phyloP scores from a whole-genome alignment of 345 rosid genomes.

The Rhodomyrtus tomentosa region DNA sequence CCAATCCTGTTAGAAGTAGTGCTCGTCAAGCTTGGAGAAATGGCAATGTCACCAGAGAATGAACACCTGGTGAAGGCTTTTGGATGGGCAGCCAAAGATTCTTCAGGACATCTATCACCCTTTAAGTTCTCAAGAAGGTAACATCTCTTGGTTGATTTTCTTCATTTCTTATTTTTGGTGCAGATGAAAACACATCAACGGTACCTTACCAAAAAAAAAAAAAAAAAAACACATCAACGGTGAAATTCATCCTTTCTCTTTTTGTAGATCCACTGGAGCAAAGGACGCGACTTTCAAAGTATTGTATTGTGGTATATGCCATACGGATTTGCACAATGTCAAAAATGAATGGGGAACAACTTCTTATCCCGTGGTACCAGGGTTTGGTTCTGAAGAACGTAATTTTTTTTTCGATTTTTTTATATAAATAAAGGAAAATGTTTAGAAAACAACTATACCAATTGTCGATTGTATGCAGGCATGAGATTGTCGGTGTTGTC shows the following conservation, averaged over 20 bases:
- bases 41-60: slow-evolving; percentile 9
- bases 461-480: slow-evolving; percentile 7
- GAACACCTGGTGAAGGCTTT: slow-evolving; percentile 15
- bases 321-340: slow-evolving; percentile 16
- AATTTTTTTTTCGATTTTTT: no score
- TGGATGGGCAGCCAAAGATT: slow-evolving; percentile 29
- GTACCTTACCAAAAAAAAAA: no score
- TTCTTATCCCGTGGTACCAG: slow-evolving; percentile 25
- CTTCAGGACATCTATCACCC: slow-evolving; percentile 23
- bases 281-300: slow-evolving; percentile 23
- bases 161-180: background rate
- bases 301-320: slow-evolving; percentile 32
- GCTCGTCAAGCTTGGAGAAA: background rate
- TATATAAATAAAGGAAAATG: background rate
- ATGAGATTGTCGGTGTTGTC: slow-evolving; percentile 32
- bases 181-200: background rate
- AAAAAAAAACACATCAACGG: background rate
- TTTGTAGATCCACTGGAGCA: slow-evolving; percentile 14
- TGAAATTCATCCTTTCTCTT: background rate
- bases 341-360: slow-evolving; percentile 23
- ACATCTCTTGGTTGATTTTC: background rate
- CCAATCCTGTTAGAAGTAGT: background rate
- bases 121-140: slow-evolving; percentile 31
- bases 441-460: background rate
- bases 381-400: slow-evolving; percentile 5